These are phyloP conservation scores for Odonthalia washingtoniensis DNA, from an alignment of 31 red algal species.

Conservation along the genomic window DNA sequence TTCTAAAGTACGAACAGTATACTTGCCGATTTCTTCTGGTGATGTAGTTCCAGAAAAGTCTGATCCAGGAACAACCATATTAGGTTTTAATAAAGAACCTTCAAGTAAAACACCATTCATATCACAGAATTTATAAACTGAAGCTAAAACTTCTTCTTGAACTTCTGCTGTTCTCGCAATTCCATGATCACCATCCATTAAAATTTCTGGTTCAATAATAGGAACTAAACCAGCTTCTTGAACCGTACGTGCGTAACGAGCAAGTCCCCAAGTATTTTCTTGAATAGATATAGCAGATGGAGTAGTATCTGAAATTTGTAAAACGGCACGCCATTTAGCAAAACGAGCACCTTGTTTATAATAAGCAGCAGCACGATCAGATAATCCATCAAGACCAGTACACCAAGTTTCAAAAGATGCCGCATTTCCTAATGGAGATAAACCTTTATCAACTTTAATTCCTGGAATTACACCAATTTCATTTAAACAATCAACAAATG, in stretches of 20 bases:
- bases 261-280: slow-evolving; percentile 96
- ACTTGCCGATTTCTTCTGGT: slow-evolving; percentile 81
- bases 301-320: slow-evolving; percentile 86
- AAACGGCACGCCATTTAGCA: slow-evolving; percentile 98
- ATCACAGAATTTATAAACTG: slow-evolving; percentile 94
- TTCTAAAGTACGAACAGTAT: slow-evolving; percentile 93
- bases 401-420: slow-evolving; percentile 98
- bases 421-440: slow-evolving; percentile 87
- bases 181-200: slow-evolving; percentile 96
- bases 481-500: slow-evolving; percentile 93
- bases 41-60: slow-evolving; percentile 77
- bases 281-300: slow-evolving; percentile 80
- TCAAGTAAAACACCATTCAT: slow-evolving; percentile 91
- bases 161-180: slow-evolving; percentile 89
- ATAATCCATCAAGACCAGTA: slow-evolving; percentile 94
- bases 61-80: slow-evolving; percentile 96
- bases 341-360: slow-evolving; percentile 98
- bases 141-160: slow-evolving; percentile 91
- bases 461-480: slow-evolving; percentile 95
- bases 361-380: slow-evolving; percentile 93
- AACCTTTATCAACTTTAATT: slow-evolving; percentile 99
- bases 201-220: slow-evolving; percentile 98
- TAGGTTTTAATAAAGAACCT: slow-evolving; percentile 96
- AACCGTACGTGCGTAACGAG: slow-evolving; percentile 93
- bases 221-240: slow-evolving; percentile 97